Base-by-base conservation (phyloP, 148 eudicot genomes). In the Euryodendron excelsum region DNA sequence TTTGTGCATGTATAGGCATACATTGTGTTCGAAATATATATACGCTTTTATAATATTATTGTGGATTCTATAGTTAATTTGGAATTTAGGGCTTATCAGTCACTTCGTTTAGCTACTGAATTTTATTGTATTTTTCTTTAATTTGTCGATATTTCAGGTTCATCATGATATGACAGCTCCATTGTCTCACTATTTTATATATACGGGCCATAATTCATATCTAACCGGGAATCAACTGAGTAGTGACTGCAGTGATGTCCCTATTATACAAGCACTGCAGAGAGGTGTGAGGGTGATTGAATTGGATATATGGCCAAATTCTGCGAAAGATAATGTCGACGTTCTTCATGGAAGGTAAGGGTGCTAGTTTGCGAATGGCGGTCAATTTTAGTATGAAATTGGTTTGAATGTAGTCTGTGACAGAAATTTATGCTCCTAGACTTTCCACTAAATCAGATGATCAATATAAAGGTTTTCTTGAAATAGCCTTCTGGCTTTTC, bases 301-400 rank as follows among this genome's bases (percentile, higher is more conserved):
- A 80, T 82, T 94, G 84, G 98, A 94, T 84, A 83, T 94, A 68
- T 94, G 98, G 98, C 97, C 98, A 18, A 92, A 92, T 87, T 87
- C 98, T 37, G 44, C 86, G 1, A 90, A 88, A 61, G 92, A 94
- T 78, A 77, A 91, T 76, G 87, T 94, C 14, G 76, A 88, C 55
- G 97, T 94, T 77, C 95, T 92, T 77, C 98, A 94, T 86, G 98
- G 98, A 80, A 83, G 95, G 98, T 94, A 86, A 45, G 64, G 5
- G 27, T 78, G 17, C 34, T 55, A 12, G 9, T 56, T 12, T 59
- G 15, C 48, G 17, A 36, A 23, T 39, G 28, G 14, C 41, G 5
- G n/a, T 44, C 17, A 0, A 21, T 50, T 73, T 17, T 79, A 15
- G 34, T 44, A 7, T 41, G 50, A 3, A 30, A 72, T 28, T 72